Evolutionary conservation across 2,329 filamentous ascomycete species (phyloP), one percentile per base, ranked within the genome.

Genomic region (Ploettnerulaceae sp.): DNA sequence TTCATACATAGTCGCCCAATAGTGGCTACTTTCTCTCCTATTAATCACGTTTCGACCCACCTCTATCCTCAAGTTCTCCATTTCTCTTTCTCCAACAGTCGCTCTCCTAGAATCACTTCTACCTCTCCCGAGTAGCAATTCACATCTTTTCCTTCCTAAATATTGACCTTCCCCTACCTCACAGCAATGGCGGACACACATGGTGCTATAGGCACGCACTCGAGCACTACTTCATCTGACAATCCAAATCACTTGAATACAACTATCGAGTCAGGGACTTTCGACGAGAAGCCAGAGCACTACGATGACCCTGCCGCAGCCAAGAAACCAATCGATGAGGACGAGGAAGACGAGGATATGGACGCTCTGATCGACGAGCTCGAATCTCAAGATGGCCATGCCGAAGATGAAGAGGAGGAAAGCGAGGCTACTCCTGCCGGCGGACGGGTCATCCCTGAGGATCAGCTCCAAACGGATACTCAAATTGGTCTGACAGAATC

Each of bases 321-420:
- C 25, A 52, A 54, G 32, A 52, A 54, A 39, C 42, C 48, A 3
- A 20, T 45, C 7, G 57, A 61, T 12, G 81, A 82, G 5, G 83
- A 87, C 38, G 84, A 89, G 17, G 84, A 86, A 35, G 84, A 89
- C 60, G 85, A 89, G 70, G 84, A 91, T 65, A 89, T 95, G 57
- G 86, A 94, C 64, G 81, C 82, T 62, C 75, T 95, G 61, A 94
- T 95, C 57, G 85, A 89, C 66, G 88, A 93, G 61, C 82, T 94
- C 57, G 85, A 93, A 70, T 89, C 83, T 32, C 75, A 88, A 59
- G 87, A 93, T 67, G 86, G 83, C 45, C 79, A 77, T 44, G 71
- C 74, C 14, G 73, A 82, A 20, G 80, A 84, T 21, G 80, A 81
- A 32, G 81, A 84, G 48, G 81, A 74, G 39, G 70, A 75, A 31